A percentile compares a stretch with the other conserved stretches of the same genome.
Conservation (phyloP, 352 stramenopile genomes). For the Synura sp. region DNA sequence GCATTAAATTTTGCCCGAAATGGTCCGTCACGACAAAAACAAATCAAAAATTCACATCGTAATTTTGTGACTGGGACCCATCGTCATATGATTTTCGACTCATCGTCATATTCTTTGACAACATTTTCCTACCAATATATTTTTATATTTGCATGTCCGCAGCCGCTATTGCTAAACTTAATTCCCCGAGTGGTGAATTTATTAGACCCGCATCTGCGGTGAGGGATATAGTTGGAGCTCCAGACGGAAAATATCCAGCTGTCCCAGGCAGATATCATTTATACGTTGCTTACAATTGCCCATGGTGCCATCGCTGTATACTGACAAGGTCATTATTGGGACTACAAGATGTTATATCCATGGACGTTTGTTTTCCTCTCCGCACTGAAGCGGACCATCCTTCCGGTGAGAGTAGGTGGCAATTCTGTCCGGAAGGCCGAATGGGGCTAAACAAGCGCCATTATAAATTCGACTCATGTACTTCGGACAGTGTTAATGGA, state of each 20-base stretch:
- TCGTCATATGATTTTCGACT: too few relatives aligned
- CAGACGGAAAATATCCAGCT: background rate
- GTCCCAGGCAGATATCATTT: conserved; percentile 43
- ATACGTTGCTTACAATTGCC: conserved; percentile 48
- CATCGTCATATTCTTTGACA: too few relatives aligned
- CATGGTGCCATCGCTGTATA: conserved; percentile 49
- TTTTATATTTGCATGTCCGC: too few relatives aligned
- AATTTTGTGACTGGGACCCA: too few relatives aligned
- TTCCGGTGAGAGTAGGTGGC: conserved; percentile 45
- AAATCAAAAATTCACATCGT: too few relatives aligned
- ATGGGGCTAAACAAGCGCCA: background rate
- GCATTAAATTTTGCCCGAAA: too few relatives aligned
- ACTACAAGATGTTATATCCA: conserved; percentile 30
- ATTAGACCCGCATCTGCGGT: background rate
- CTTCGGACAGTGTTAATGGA: conserved; percentile 1
- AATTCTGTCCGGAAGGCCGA: conserved; percentile 48
- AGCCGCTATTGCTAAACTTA: too few relatives aligned
- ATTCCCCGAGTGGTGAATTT: conserved; percentile 2
- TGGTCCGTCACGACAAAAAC: too few relatives aligned
- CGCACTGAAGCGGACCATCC: conserved; percentile 10
- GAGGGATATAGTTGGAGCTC: background rate
- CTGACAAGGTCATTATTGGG: conserved; percentile 30
- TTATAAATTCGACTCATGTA: conserved; percentile 32
- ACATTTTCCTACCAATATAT: too few relatives aligned
- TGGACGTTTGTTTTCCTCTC: conserved; percentile 43